phyloP scores from a whole-genome alignment of 805 yeast genomes.

The Monosporozyma aquatica region DNA sequence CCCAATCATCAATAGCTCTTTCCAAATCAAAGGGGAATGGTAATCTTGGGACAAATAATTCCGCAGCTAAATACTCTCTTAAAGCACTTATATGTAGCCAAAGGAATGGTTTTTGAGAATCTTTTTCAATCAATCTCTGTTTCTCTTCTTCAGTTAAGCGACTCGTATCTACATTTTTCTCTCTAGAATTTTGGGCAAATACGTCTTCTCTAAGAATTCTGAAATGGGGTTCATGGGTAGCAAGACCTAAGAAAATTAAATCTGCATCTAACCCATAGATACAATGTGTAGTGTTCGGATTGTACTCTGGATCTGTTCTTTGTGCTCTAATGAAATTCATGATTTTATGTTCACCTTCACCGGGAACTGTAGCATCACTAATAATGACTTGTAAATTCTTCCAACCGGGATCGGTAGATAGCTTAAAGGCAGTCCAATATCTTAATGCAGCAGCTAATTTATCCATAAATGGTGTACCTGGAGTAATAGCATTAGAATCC shows the following conservation, averaged over 20 bases:
- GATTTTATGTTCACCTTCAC: slow-evolving; percentile 98
- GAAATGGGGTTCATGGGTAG: slow-evolving; percentile 97
- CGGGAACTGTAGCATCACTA: slow-evolving; percentile 95
- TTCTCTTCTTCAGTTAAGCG: slow-evolving; percentile 54
- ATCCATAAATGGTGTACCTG: slow-evolving; percentile 98
- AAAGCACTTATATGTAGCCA: slow-evolving; percentile 88
- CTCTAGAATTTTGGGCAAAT: slow-evolving; percentile 55
- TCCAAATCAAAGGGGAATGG: slow-evolving; percentile 79
- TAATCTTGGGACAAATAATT: slow-evolving; percentile 59
- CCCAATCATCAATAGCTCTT: slow-evolving; percentile 97
- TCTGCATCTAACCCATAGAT: slow-evolving; percentile 98
- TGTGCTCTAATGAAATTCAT: slow-evolving; percentile 93
- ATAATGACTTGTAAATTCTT: slow-evolving; percentile 77
- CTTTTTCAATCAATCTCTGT: slow-evolving; percentile 28
- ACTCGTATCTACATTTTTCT: slow-evolving; percentile 12
- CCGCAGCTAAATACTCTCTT: slow-evolving; percentile 81
- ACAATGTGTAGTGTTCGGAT: slow-evolving; percentile 92
- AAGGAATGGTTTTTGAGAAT: slow-evolving; percentile 66
- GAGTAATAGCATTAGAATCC: slow-evolving; percentile 96
- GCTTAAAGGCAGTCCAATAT: slow-evolving; percentile 88
- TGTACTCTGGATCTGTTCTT: slow-evolving; percentile 74
- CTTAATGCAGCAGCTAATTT: slow-evolving; percentile 70
- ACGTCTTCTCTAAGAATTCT: slow-evolving; percentile 92
- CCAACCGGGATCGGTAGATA: slow-evolving; percentile 91
- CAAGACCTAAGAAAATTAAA: slow-evolving; percentile 87